Conservation (phyloP, 176 grass and related monocot genomes). For the Eragrostis curvula region DNA sequence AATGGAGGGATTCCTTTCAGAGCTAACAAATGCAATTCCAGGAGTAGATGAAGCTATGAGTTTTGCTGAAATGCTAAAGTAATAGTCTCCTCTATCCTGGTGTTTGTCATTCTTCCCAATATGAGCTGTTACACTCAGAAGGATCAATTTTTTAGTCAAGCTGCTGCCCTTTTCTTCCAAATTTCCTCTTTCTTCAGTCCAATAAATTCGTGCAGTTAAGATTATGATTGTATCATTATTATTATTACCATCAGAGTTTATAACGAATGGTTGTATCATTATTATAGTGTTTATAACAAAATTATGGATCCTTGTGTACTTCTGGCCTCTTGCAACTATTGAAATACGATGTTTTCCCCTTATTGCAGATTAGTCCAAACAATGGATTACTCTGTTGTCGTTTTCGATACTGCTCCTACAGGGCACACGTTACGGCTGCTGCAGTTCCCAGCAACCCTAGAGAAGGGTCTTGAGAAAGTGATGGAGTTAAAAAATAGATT, state of each 20-base stretch:
- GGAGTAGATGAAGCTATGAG: slow-evolving; percentile 99
- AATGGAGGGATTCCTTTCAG: slow-evolving; percentile 95
- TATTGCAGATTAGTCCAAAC: slow-evolving; percentile 95
- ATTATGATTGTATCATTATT: neutral
- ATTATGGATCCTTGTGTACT: neutral
- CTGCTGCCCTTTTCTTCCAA: neutral
- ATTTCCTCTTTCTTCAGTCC: neutral
- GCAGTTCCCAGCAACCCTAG: slow-evolving; percentile 96
- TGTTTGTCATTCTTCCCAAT: slow-evolving; percentile 26
- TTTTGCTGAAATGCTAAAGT: slow-evolving; percentile 99
- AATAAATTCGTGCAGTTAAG: neutral
- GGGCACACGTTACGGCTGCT: slow-evolving; percentile 94
- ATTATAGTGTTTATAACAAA: neutral
- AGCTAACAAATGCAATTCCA: slow-evolving; percentile 96
- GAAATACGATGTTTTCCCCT: slow-evolving; percentile 25
- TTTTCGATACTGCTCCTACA: slow-evolving; percentile 99
- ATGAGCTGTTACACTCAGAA: neutral
- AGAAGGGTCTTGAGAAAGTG: slow-evolving; percentile 97
- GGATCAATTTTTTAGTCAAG: neutral
- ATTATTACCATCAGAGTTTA: neutral
- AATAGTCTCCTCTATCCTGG: slow-evolving; percentile 28
- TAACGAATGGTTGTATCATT: neutral
- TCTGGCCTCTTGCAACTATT: neutral
- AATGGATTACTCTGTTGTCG: slow-evolving; percentile 99
- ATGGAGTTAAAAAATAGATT: slow-evolving; percentile 96